phyloP scores from a whole-genome alignment of 2,329 filamentous ascomycete species.

The Sarocladium kiliense region DNA sequence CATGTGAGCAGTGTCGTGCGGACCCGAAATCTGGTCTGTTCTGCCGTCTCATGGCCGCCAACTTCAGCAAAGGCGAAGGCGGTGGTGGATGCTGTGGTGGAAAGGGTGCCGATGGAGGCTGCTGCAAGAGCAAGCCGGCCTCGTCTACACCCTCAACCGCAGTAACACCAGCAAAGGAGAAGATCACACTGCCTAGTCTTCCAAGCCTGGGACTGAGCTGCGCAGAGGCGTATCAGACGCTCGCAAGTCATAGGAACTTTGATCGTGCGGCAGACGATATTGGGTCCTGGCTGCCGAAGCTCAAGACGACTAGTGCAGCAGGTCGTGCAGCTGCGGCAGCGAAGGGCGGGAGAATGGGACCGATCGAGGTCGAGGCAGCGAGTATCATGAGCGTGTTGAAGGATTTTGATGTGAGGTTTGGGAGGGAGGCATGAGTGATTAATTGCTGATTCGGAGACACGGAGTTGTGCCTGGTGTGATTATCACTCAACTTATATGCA shows the following conservation, averaged over 20 bases:
- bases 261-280: constrained; percentile 69
- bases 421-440: constrained; percentile 30
- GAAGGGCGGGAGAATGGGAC: constrained; percentile 36
- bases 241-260: constrained; percentile 73
- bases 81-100: constrained; percentile 60
- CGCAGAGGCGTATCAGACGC: constrained; percentile 72
- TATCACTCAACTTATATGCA: constrained; percentile 3
- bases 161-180: constrained; percentile 21
- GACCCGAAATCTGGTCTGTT: constrained; percentile 79
- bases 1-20: constrained; percentile 70
- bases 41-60: constrained; percentile 74
- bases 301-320: constrained; percentile 51
- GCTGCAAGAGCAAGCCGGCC: constrained; percentile 46
- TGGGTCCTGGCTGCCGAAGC: constrained; percentile 68
- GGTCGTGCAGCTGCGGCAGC: neutral
- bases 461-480: neutral
- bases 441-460: neutral
- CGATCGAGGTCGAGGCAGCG: constrained; percentile 75
- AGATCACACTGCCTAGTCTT: constrained; percentile 29
- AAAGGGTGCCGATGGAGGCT: constrained; percentile 54
- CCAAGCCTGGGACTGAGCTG: constrained; percentile 60
- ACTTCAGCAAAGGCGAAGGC: constrained; percentile 40
- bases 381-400: constrained; percentile 84
- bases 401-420: constrained; percentile 73
- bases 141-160: neutral